A percentile compares a stretch with the other conserved stretches of the same genome.
Evolutionary conservation across 2,329 filamentous ascomycete genomes (phyloP).

Genomic region (Cladosporium sp.): DNA sequence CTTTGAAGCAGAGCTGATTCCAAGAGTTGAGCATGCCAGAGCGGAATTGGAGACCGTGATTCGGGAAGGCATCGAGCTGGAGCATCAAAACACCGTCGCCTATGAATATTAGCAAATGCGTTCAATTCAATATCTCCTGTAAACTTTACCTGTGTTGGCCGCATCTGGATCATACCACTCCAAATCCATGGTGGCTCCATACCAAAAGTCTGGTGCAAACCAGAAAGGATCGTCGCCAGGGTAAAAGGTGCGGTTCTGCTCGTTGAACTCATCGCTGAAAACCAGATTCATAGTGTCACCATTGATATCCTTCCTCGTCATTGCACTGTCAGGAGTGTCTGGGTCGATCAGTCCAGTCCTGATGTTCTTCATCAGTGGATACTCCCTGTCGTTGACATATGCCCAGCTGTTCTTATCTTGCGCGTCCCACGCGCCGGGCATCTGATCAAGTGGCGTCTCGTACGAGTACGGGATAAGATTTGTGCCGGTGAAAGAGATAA

Average conservation of each 20-base stretch:
- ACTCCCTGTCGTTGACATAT: slow-evolving; percentile 18
- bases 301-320: slow-evolving; percentile 58
- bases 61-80: slow-evolving; percentile 65
- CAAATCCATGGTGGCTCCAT: slow-evolving; percentile 69
- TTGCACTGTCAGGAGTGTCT: slow-evolving; percentile 62
- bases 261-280: slow-evolving; percentile 72
- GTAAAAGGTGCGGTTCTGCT: slow-evolving; percentile 68
- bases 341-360: slow-evolving; percentile 66
- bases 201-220: slow-evolving; percentile 70
- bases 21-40: slow-evolving; percentile 76
- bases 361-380: slow-evolving; percentile 58
- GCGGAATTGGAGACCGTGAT: slow-evolving; percentile 66
- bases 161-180: slow-evolving; percentile 53
- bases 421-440: slow-evolving; percentile 30
- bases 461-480: slow-evolving; percentile 44
- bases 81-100: slow-evolving; percentile 64
- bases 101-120: slow-evolving; percentile 45
- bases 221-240: slow-evolving; percentile 70
- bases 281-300: slow-evolving; percentile 66
- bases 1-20: slow-evolving; percentile 74
- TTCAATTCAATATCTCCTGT: neutral
- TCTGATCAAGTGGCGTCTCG: slow-evolving; percentile 44
- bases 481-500: slow-evolving; percentile 50
- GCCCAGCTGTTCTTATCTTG: slow-evolving; percentile 19
- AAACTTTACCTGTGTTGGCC: slow-evolving; percentile 25